Base-by-base conservation (phyloP, 2,329 filamentous ascomycete species). In the Amesomyces nigricolor region DNA sequence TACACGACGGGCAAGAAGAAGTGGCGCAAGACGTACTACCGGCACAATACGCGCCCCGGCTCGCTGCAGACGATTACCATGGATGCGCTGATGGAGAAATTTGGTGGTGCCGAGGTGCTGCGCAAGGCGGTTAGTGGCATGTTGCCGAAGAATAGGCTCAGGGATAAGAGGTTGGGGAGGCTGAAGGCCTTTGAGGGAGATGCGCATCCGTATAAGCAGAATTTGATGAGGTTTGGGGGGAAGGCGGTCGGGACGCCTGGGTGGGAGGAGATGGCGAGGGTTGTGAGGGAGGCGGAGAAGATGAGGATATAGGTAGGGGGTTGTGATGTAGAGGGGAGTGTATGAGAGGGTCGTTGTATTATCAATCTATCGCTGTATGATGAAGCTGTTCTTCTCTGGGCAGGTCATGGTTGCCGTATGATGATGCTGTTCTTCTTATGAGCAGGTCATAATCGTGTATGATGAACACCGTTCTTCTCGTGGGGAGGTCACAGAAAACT, bases 171-270 rank as follows among this genome's bases (percentile, higher is more conserved):
- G 61, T 75, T 99, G 75, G 89, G 86, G 38, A 79, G 94, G 64
- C 74, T 99, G 69, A 99, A 97, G 82, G 91, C 89, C 5, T 99
- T 96, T 71, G 95, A 99, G 74, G 91, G 92, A n/a, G 78, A 83
- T 39, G 83, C 84, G 22, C 91, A 99, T 76, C 95, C 94, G 39
- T 97, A 96, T 72, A 88, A 89, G 80, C 73, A 86, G 71, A 99
- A 99, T 68, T 73, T 97, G 59, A 73, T 96, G 49, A 82, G 81
- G 68, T 87, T 92, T 63, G 80, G 78, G 6, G 86, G 84, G 14
- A 75, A 80, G 63, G 65, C 69, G 40, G 80, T 84, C 1, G 80
- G 81, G 0, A 65, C 71, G 46, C 68, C 74, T 40, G 79, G 79
- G 2, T 83, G 81, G 81, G 72, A 76, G 63, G 71, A 75, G 61